Percentiles rank a stretch among this genome's conserved stretches.
Evolutionary conservation across 2,329 filamentous ascomycete genomes (phyloP).

Genomic region (Colletotrichum sp.): DNA sequence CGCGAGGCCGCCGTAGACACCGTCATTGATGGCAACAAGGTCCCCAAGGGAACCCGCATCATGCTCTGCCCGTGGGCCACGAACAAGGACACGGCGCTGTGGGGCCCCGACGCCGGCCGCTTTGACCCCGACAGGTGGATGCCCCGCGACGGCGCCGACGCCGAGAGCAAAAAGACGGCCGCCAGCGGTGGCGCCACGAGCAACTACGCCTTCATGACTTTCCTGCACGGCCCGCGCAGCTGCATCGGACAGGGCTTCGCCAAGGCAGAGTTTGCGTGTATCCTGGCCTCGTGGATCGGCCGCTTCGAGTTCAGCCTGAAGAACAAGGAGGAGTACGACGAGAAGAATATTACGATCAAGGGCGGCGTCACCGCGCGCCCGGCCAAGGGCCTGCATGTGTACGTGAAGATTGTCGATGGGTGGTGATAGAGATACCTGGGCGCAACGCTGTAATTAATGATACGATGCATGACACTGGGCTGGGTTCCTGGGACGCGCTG

Average conservation of each 20-base stretch:
- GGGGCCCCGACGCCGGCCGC: constrained; percentile 75
- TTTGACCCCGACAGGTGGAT: constrained; percentile 86
- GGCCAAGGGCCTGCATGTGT: constrained; percentile 73
- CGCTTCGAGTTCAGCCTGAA: constrained; percentile 69
- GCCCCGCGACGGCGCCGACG: constrained; percentile 41
- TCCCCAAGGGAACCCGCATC: constrained; percentile 75
- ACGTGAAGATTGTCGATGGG: constrained; percentile 60
- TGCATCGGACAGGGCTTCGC: constrained; percentile 88
- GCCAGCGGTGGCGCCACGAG: constrained; percentile 74
- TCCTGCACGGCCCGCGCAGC: constrained; percentile 83
- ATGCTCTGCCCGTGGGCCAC: constrained; percentile 69
- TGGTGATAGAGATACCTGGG: not conserved
- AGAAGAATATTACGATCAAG: constrained; percentile 70
- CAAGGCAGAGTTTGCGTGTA: constrained; percentile 81
- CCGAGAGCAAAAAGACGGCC: constrained; percentile 40
- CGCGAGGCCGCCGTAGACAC: constrained; percentile 71
- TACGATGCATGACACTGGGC: not conserved
- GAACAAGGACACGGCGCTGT: constrained; percentile 72
- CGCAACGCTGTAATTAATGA: not conserved
- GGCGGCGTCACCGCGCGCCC: constrained; percentile 76
- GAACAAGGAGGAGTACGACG: constrained; percentile 67
- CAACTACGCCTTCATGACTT: constrained; percentile 82
- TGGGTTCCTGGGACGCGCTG: not conserved
- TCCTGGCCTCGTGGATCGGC: constrained; percentile 79
- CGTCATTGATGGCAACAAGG: constrained; percentile 64